Conservation (phyloP, 169 alveolate species). For the Perkinsus olseni region DNA sequence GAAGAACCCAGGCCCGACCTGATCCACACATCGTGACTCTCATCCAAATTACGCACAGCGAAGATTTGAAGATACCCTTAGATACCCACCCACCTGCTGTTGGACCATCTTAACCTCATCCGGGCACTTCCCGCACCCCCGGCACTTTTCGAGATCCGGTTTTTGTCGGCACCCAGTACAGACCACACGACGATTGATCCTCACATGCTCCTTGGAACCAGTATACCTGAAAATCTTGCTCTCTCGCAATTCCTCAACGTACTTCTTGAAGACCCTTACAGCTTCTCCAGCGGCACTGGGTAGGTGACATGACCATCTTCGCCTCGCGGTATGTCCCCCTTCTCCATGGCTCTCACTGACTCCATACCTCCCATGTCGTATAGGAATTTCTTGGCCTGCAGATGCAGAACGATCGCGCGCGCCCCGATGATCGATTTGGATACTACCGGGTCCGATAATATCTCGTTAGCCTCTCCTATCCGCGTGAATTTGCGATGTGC, state of each 20-base stretch:
- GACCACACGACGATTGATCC: background rate
- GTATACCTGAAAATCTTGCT: background rate
- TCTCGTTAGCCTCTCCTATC: too few species aligned
- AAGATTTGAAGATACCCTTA: background rate
- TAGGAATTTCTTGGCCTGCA: too few species aligned
- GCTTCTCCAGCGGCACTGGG: conserved; percentile 27
- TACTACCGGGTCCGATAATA: too few species aligned
- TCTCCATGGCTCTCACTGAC: too few species aligned
- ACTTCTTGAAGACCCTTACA: too few species aligned
- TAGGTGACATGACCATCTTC: conserved; percentile 32
- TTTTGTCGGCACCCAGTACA: conserved; percentile 9
- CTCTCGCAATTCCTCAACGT: background rate
- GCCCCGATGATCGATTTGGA: too few species aligned
- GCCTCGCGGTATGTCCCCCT: too few species aligned
- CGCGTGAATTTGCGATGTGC: too few species aligned
- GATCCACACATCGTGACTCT: background rate
- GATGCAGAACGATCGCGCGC: too few species aligned
- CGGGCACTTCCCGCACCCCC: conserved; percentile 1
- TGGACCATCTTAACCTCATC: conserved; percentile 11
- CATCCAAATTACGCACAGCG: background rate
- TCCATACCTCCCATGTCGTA: too few species aligned
- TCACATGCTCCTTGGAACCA: background rate
- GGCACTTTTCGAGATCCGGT: background rate
- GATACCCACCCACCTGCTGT: background rate
- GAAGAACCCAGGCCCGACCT: conserved; percentile 12